These are phyloP conservation scores for Metschnikowia baotianmanensis DNA, from an alignment of 805 yeast genomes.

Conservation along the genomic window DNA sequence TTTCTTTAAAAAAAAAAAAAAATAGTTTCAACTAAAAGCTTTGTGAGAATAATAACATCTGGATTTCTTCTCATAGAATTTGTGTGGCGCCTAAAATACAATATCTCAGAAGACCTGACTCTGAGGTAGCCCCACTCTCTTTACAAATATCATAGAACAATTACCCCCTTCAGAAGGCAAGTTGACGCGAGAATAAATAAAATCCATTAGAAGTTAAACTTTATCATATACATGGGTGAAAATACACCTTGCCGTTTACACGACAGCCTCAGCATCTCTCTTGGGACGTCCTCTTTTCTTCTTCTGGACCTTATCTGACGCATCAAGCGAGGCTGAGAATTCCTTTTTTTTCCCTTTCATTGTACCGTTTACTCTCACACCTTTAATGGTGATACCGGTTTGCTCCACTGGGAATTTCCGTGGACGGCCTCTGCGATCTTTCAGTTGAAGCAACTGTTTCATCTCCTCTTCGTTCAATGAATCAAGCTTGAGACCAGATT, in stretches of 20 bases:
- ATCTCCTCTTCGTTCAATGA: slow-evolving; percentile 13
- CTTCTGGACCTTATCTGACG: slow-evolving; percentile 8
- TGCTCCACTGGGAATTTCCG: slow-evolving; percentile 48
- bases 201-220: not conserved
- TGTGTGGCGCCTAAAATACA: too few relatives aligned
- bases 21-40: too few relatives aligned
- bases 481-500: slow-evolving; percentile 11
- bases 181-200: not conserved
- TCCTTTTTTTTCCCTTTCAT: slow-evolving; percentile 12
- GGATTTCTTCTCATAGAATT: too few relatives aligned
- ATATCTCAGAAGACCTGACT: too few relatives aligned
- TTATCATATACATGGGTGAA: not conserved
- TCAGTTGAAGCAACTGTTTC: slow-evolving; percentile 34
- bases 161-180: too few relatives aligned
- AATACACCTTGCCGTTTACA: not conserved
- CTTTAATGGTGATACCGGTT: slow-evolving; percentile 43
- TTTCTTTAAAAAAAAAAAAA: too few relatives aligned
- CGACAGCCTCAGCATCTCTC: slow-evolving; percentile 2
- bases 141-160: too few relatives aligned
- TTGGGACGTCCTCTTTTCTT: slow-evolving; percentile 17
- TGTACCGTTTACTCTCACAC: slow-evolving; percentile 41
- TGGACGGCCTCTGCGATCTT: slow-evolving; percentile 50
- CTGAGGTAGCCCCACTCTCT: too few relatives aligned
- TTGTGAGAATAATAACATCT: too few relatives aligned
- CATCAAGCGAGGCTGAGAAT: not conserved